phyloP scores from a whole-genome alignment of 441 rosid genomes.

The Populus hybrid region DNA sequence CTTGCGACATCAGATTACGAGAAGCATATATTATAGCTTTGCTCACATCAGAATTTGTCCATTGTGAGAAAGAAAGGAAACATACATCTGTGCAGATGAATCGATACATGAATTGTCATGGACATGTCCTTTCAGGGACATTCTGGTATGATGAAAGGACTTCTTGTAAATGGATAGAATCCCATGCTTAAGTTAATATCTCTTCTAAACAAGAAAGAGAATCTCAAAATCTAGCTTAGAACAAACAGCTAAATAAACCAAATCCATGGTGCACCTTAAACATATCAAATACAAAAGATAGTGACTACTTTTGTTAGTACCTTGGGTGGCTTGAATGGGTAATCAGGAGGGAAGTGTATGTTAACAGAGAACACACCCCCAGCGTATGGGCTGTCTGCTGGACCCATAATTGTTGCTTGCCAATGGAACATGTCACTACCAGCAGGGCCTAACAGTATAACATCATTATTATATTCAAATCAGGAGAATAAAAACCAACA shows the following conservation, averaged over 20 bases:
- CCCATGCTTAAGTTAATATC: not conserved
- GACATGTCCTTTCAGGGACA: not conserved
- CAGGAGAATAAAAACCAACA: not conserved
- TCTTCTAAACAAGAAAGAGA: not conserved
- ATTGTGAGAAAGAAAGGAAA: not conserved
- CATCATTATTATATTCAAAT: not conserved
- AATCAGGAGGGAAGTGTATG: conserved; percentile 36
- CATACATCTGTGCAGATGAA: not conserved
- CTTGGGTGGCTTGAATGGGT: conserved; percentile 42
- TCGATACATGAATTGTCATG: not conserved
- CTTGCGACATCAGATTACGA: not conserved
- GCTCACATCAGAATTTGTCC: not conserved
- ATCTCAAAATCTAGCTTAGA: not conserved
- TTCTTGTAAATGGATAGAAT: not conserved
- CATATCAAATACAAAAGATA: not conserved
- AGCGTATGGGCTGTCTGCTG: conserved; percentile 33
- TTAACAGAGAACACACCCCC: conserved; percentile 30
- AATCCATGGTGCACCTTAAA: not conserved
- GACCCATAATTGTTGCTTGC: conserved; percentile 18
- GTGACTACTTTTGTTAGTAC: conserved; percentile 9
- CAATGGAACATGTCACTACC: conserved; percentile 28
- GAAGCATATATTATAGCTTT: not conserved
- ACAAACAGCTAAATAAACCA: not conserved
- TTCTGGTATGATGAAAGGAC: not conserved
- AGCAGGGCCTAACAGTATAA: conserved; percentile 23